These are phyloP conservation scores for Arthonia radiata DNA, from an alignment of 495 filamentous ascomycete species.

Conservation along the genomic window DNA sequence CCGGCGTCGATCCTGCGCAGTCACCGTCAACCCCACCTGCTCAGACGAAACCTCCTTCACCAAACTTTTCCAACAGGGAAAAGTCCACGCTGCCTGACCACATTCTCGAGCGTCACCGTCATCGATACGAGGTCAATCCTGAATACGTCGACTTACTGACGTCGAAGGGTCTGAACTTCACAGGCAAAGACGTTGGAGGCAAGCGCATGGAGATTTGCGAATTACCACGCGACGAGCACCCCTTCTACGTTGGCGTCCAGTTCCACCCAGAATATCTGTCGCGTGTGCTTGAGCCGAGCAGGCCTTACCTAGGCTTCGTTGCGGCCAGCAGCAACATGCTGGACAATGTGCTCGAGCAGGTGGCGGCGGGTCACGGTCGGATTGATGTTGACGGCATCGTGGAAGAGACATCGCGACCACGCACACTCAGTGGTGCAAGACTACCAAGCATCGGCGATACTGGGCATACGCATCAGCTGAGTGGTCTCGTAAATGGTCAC, in stretches of 20 bases:
- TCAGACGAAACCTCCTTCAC: constrained; percentile 7
- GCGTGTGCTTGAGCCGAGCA: constrained; percentile 47
- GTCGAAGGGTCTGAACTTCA: constrained; percentile 32
- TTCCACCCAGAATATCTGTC: constrained; percentile 69
- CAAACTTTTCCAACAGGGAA: not conserved
- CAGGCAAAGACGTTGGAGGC: constrained; percentile 61
- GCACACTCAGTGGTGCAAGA: no score
- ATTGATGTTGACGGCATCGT: no score
- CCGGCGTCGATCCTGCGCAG: no score
- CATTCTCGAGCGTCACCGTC: constrained; percentile 43
- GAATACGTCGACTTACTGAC: constrained; percentile 32
- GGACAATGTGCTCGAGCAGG: no score
- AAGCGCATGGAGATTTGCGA: constrained; percentile 84
- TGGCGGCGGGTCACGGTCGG: no score
- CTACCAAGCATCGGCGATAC: no score
- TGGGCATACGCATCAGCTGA: no score
- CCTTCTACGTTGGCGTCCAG: constrained; percentile 76
- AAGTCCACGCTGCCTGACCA: no score
- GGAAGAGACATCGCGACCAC: no score
- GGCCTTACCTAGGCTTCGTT: constrained; percentile 67
- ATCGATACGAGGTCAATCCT: constrained; percentile 58
- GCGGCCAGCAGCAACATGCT: no score
- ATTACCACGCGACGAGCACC: constrained; percentile 66
- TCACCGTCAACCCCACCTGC: no score
- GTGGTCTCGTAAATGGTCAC: no score